Percentiles rank a stretch among this genome's conserved stretches.
These are phyloP conservation scores for Didymella arachidicola DNA, from an alignment of 2,329 filamentous ascomycete species.

Conservation along the genomic window DNA sequence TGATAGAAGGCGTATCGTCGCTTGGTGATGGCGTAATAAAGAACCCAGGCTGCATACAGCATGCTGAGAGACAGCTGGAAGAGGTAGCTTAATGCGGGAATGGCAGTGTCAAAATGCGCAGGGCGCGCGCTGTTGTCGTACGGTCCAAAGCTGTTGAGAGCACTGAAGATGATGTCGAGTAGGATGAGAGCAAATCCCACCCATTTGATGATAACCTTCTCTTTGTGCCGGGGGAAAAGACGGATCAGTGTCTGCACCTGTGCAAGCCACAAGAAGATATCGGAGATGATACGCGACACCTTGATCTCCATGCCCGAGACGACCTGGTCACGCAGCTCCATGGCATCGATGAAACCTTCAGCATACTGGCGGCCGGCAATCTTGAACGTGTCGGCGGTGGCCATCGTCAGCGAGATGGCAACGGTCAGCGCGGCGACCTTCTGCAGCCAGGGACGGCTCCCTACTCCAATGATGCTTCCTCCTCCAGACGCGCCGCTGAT, in stretches of 20 bases:
- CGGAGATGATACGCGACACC: conserved; percentile 89
- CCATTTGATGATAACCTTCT: conserved; percentile 99
- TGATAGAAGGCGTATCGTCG: conserved; percentile 91
- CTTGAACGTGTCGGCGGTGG: conserved; percentile 87
- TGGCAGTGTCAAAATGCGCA: conserved; percentile 82
- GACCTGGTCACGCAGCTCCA: conserved; percentile 76
- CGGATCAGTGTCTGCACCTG: conserved; percentile 97
- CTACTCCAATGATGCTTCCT: conserved; percentile 78
- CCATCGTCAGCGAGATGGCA: conserved; percentile 87
- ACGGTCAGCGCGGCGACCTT: conserved; percentile 70
- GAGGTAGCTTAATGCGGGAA: conserved; percentile 88
- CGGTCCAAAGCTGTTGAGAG: conserved; percentile 81
- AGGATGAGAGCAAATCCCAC: conserved; percentile 93
- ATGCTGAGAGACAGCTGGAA: conserved; percentile 88
- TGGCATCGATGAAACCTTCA: conserved; percentile 80
- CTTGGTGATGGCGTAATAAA: conserved; percentile 93
- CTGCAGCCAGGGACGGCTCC: conserved; percentile 92
- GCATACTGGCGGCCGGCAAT: conserved; percentile 84
- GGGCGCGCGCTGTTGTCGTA: conserved; percentile 67
- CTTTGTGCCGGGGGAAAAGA: conserved; percentile 92
- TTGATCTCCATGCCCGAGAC: conserved; percentile 86
- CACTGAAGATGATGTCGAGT: conserved; percentile 88
- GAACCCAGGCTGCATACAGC: conserved; percentile 90
- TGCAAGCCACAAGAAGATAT: conserved; percentile 95
- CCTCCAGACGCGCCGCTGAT: conserved; percentile 74